Percentiles rank a stretch among this genome's conserved stretches.
Conservation (phyloP, 2,329 filamentous ascomycete species). For the Trichophaea hybrida region DNA sequence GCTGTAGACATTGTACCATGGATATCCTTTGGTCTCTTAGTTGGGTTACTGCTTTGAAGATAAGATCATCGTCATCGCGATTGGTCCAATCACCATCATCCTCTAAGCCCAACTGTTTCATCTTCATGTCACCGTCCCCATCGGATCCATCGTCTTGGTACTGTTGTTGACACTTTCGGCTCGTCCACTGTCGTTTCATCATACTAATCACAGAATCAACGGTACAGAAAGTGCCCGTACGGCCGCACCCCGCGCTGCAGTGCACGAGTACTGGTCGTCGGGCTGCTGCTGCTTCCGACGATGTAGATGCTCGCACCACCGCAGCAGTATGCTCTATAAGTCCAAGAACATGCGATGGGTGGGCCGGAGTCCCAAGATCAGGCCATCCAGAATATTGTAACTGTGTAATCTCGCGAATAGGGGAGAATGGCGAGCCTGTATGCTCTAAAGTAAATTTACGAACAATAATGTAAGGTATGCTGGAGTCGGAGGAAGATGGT, state of each 20-base stretch:
- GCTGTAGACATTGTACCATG: slow-evolving; percentile 89
- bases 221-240: slow-evolving; percentile 91
- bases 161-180: slow-evolving; percentile 10
- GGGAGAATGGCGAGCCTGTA: slow-evolving; percentile 59
- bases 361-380: slow-evolving; percentile 84
- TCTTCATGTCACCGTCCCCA: slow-evolving; percentile 16
- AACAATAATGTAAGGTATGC: slow-evolving; percentile 63
- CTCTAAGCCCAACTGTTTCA: slow-evolving; percentile 20
- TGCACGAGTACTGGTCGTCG: slow-evolving; percentile 71
- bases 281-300: slow-evolving; percentile 30
- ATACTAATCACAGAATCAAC: slow-evolving; percentile 94
- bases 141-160: slow-evolving; percentile 18
- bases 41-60: slow-evolving; percentile 78
- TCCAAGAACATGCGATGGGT: slow-evolving; percentile 71
- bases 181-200: slow-evolving; percentile 62
- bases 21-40: slow-evolving; percentile 78
- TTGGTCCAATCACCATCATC: slow-evolving; percentile 50
- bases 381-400: slow-evolving; percentile 95
- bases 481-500: slow-evolving; percentile 31
- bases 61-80: slow-evolving; percentile 58
- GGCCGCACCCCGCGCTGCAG: slow-evolving; percentile 88
- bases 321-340: slow-evolving; percentile 74
- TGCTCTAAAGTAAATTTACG: slow-evolving; percentile 79
- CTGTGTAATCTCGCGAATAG: slow-evolving; percentile 84
- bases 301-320: slow-evolving; percentile 40